Conservation (phyloP, 768 basidiomycete species). For the Royoungia palumana region DNA sequence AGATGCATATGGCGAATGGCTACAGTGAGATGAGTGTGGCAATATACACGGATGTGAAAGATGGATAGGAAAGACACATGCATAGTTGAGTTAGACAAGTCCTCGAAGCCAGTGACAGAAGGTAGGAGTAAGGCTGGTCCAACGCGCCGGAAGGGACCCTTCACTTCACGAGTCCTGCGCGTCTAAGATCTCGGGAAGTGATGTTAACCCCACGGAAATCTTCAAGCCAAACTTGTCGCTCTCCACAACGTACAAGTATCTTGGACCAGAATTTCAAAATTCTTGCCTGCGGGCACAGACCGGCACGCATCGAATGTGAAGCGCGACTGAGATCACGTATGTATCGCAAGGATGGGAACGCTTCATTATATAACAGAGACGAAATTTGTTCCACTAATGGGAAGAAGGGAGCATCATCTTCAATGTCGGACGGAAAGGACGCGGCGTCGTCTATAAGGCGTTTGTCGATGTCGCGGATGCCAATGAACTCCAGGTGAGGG, state of each 20-base stretch:
- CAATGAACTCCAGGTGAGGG: conserved; percentile 59
- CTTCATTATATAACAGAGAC: conserved; percentile 51
- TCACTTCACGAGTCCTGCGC: conserved; percentile 30
- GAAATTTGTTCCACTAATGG: conserved; percentile 63
- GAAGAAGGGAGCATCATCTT: conserved; percentile 55
- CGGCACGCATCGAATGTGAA: conserved; percentile 52
- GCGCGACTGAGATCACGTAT: conserved; percentile 63
- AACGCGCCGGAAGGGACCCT: background rate
- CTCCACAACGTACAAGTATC: conserved; percentile 48
- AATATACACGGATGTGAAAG: conserved; percentile 28
- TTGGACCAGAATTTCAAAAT: conserved; percentile 48
- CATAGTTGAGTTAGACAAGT: conserved; percentile 14
- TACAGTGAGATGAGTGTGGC: conserved; percentile 28
- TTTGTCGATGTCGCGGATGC: conserved; percentile 67
- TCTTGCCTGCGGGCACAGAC: conserved; percentile 30
- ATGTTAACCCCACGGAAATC: conserved; percentile 61
- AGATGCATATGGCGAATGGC: conserved; percentile 28
- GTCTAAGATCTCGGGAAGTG: conserved; percentile 41
- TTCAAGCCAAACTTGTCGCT: conserved; percentile 60
- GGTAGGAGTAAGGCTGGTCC: background rate
- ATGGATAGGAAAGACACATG: conserved; percentile 14
- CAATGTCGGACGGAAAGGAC: conserved; percentile 31
- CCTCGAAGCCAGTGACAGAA: conserved; percentile 1
- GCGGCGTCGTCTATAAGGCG: conserved; percentile 48
- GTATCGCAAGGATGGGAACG: conserved; percentile 59